phyloP scores from a whole-genome alignment of 2,329 filamentous ascomycete species.

The Phyllachora maydis region DNA sequence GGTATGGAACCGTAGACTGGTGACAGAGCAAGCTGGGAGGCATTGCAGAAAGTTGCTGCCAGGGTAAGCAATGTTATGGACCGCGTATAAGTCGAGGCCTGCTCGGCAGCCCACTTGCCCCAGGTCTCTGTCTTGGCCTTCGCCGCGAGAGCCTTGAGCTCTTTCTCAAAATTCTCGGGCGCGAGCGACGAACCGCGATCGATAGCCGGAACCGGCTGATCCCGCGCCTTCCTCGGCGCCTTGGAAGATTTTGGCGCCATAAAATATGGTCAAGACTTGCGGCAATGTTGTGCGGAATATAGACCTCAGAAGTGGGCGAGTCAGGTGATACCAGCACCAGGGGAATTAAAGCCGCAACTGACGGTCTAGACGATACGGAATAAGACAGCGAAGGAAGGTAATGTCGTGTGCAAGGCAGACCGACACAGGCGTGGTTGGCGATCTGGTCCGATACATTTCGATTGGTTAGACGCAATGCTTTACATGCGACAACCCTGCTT shows the following conservation, averaged over 20 bases:
- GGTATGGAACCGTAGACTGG: constrained; percentile 82
- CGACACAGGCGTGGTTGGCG: too few relatives aligned
- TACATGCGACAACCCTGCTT: too few relatives aligned
- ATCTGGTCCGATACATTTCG: constrained; percentile 7
- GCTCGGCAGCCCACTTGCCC: constrained; percentile 13
- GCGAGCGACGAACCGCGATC: constrained; percentile 17
- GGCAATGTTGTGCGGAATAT: too few relatives aligned
- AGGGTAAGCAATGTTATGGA: constrained; percentile 26
- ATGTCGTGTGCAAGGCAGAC: too few relatives aligned
- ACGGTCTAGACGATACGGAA: too few relatives aligned
- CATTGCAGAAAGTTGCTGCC: constrained; percentile 42
- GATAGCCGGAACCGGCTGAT: constrained; percentile 3
- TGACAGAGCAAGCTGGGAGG: constrained; percentile 57
- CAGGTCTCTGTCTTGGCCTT: constrained; percentile 17
- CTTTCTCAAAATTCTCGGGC: constrained; percentile 29
- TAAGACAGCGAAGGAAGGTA: too few relatives aligned
- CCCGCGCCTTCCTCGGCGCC: constrained; percentile 1
- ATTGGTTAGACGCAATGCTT: too few relatives aligned
- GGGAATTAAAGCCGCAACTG: too few relatives aligned
- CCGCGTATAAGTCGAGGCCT: constrained; percentile 19
- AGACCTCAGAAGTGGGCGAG: too few relatives aligned
- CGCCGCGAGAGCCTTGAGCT: constrained; percentile 27
- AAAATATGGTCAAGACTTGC: too few relatives aligned
- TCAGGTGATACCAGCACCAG: too few relatives aligned
- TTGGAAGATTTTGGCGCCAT: too few relatives aligned